Conservation (phyloP, 2,329 filamentous ascomycete genomes). For the Pseudogymnoascus sp. region DNA sequence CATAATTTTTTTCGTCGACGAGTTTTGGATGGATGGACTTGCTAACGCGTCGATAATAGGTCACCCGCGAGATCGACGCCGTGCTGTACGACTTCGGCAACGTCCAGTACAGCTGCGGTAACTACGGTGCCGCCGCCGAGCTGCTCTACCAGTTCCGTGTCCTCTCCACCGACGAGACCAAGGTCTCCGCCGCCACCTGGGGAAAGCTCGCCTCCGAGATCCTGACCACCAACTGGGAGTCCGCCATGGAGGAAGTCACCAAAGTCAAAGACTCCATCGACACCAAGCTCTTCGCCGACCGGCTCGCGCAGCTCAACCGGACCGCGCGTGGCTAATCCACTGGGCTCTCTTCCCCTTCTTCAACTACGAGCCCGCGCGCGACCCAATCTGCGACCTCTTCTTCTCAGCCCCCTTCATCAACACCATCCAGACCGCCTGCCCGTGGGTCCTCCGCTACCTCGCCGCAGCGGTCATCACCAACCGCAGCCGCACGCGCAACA, state of each 20-base stretch:
- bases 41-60: slow-evolving; percentile 38
- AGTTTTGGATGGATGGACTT: background rate
- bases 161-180: slow-evolving; percentile 96
- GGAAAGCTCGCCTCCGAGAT: slow-evolving; percentile 97
- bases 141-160: slow-evolving; percentile 97
- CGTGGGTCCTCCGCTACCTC: slow-evolving; percentile 93
- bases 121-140: slow-evolving; percentile 84
- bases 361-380: slow-evolving; percentile 89
- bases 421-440: slow-evolving; percentile 96
- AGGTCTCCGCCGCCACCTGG: slow-evolving; percentile 92
- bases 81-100: slow-evolving; percentile 92
- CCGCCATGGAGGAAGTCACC: slow-evolving; percentile 80
- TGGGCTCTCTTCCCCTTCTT: slow-evolving; percentile 99
- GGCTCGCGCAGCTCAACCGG: slow-evolving; percentile 88
- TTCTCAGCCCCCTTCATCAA: slow-evolving; percentile 98
- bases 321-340: slow-evolving; percentile 96
- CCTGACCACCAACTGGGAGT: slow-evolving; percentile 90
- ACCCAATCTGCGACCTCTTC: slow-evolving; percentile 89
- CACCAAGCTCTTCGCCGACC: slow-evolving; percentile 91
- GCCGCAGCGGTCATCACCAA: slow-evolving; percentile 92
- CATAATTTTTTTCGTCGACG: background rate
- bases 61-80: slow-evolving; percentile 93
- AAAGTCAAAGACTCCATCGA: slow-evolving; percentile 92
- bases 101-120: slow-evolving; percentile 96
- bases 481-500: slow-evolving; percentile 73